Conservation (phyloP, 768 basidiomycete species). For the Suillus tomentosus region DNA sequence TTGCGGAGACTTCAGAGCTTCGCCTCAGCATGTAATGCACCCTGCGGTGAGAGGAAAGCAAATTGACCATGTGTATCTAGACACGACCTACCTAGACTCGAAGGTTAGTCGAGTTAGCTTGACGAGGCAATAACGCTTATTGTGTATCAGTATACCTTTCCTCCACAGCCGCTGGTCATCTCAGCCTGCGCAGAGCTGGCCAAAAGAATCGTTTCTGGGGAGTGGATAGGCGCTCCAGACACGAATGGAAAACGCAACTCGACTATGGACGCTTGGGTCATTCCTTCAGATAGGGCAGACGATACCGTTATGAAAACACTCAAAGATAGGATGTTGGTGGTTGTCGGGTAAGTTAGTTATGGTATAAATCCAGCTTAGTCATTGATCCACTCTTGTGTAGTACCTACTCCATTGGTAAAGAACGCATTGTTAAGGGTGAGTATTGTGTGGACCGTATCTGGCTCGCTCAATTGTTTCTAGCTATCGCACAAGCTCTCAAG, state of each 20-base stretch:
- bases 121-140: slow-evolving; percentile 10
- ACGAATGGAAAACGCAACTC: slow-evolving; percentile 27
- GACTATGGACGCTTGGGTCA: slow-evolving; percentile 58
- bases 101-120: slow-evolving; percentile 47
- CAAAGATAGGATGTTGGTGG: slow-evolving; percentile 50
- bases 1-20: slow-evolving; percentile 93
- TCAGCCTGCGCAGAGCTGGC: slow-evolving; percentile 89
- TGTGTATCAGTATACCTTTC: slow-evolving; percentile 77
- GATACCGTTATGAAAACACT: slow-evolving; percentile 39
- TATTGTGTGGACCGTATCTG: neutral
- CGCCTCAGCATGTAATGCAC: slow-evolving; percentile 84
- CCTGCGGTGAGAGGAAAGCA: slow-evolving; percentile 78
- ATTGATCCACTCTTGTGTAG: slow-evolving; percentile 39
- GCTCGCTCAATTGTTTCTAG: slow-evolving; percentile 38
- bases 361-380: neutral
- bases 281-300: slow-evolving; percentile 24
- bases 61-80: slow-evolving; percentile 89
- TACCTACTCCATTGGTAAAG: slow-evolving; percentile 97
- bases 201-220: slow-evolving; percentile 51
- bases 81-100: slow-evolving; percentile 94
- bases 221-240: slow-evolving; percentile 30
- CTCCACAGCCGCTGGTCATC: slow-evolving; percentile 93
- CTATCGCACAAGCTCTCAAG: slow-evolving; percentile 78
- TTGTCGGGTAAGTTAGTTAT: slow-evolving; percentile 62
- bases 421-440: slow-evolving; percentile 92